Percentiles rank a stretch among this genome's conserved stretches.
These are phyloP conservation scores for Chimonanthus praecox DNA, from an alignment of 164 flowering plant genomes.

Conservation along the genomic window DNA sequence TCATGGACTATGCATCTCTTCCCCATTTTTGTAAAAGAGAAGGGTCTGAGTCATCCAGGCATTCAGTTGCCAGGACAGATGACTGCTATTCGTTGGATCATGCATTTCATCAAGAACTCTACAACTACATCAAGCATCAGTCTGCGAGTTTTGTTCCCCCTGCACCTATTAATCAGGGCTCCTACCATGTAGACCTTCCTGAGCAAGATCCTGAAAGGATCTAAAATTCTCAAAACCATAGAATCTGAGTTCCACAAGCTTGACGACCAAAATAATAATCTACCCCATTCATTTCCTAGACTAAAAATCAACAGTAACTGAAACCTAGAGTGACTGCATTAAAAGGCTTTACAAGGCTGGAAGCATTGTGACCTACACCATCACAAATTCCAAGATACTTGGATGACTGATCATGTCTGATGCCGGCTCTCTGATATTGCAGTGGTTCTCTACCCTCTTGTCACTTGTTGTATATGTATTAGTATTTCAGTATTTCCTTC, in stretches of 20 bases:
- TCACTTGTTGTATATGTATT: background rate
- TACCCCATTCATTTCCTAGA: background rate
- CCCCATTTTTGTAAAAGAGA: slow-evolving; percentile 78
- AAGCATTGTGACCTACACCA: background rate
- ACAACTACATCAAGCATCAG: slow-evolving; percentile 63
- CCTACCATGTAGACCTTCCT: slow-evolving; percentile 69
- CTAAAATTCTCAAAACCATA: slow-evolving; percentile 49
- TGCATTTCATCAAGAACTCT: slow-evolving; percentile 71
- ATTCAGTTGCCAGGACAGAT: slow-evolving; percentile 19
- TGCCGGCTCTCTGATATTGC: background rate
- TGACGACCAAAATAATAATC: background rate
- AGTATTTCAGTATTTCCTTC: background rate
- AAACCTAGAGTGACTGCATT: background rate
- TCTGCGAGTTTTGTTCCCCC: slow-evolving; percentile 14
- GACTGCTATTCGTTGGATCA: slow-evolving; percentile 73
- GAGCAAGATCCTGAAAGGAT: slow-evolving; percentile 47
- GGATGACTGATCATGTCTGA: background rate
- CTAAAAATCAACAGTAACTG: slow-evolving; percentile 21
- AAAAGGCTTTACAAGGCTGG: background rate
- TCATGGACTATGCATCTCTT: slow-evolving; percentile 71
- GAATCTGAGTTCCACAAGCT: slow-evolving; percentile 60
- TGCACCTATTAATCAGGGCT: slow-evolving; percentile 50
- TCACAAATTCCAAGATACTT: background rate
- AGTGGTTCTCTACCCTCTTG: background rate
- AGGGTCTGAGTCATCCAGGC: slow-evolving; percentile 68